Percentiles rank a stretch among this genome's conserved stretches.
Conservation (phyloP, 192 early-diverging fungal species). For the Phycomyces nitens region DNA sequence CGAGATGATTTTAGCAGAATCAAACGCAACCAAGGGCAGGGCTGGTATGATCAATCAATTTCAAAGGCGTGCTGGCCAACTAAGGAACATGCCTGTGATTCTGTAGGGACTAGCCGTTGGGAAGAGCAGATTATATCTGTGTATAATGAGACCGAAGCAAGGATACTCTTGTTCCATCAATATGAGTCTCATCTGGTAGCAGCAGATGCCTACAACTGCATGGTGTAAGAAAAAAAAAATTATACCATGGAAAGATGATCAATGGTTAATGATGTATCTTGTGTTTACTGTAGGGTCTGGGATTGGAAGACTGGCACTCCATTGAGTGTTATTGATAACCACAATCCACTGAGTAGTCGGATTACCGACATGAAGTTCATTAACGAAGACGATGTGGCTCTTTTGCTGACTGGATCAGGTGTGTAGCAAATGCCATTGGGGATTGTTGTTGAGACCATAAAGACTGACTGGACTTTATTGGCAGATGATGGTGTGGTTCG, state of each 20-base stretch:
- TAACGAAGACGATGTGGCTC: conserved; percentile 85
- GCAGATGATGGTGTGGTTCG: conserved; percentile 76
- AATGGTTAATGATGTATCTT: not conserved
- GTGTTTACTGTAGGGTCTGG: conserved; percentile 58
- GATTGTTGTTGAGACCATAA: too few relatives aligned
- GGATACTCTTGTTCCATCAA: conserved; percentile 69
- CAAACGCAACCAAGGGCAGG: conserved; percentile 45
- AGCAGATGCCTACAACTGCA: conserved; percentile 65
- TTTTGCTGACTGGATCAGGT: conserved; percentile 85
- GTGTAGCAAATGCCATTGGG: not conserved
- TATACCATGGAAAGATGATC: too few relatives aligned
- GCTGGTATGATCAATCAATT: conserved; percentile 45
- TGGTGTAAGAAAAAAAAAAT: conserved; percentile 49
- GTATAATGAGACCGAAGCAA: conserved; percentile 51
- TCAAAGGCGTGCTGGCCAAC: too few relatives aligned
- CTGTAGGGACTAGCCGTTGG: conserved; percentile 52
- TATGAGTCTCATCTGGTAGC: conserved; percentile 83
- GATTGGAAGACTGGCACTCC: conserved; percentile 63
- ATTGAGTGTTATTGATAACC: conserved; percentile 65
- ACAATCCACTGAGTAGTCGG: conserved; percentile 62
- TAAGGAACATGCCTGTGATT: not conserved
- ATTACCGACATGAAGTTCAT: conserved; percentile 81
- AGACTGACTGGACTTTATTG: too few relatives aligned
- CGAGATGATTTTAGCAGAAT: conserved; percentile 53
- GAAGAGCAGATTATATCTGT: conserved; percentile 48